Evolutionary conservation across 768 basidiomycete species (phyloP).

Genomic region (Pleurotus giganteus): DNA sequence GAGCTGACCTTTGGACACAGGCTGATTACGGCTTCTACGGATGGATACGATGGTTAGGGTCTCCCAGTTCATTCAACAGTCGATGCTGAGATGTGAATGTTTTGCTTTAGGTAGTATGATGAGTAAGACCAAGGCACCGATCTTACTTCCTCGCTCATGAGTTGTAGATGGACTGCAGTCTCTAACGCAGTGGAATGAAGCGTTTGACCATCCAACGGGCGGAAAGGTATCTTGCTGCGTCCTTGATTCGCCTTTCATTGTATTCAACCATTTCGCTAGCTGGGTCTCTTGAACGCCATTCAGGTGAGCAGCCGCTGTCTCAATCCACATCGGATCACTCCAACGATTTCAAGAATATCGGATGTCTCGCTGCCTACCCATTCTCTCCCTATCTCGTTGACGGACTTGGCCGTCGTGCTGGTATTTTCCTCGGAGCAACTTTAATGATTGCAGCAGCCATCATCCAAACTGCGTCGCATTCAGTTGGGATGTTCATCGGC

Average conservation of each 20-base stretch:
- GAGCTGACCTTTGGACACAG: background rate
- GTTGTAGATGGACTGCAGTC: slow-evolving; percentile 5
- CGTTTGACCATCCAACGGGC: slow-evolving; percentile 4
- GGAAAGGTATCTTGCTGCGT: background rate
- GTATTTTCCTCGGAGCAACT: slow-evolving; percentile 57
- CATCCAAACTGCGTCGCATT: slow-evolving; percentile 57
- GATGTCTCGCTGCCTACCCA: slow-evolving; percentile 55
- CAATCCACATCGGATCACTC: background rate
- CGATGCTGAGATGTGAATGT: slow-evolving; percentile 59
- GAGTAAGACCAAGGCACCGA: no score
- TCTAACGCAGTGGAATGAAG: slow-evolving; percentile 8
- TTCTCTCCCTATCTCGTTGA: slow-evolving; percentile 64
- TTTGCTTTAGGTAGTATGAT: slow-evolving; percentile 19
- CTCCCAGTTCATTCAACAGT: no score
- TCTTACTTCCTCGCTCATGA: background rate
- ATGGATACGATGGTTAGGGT: slow-evolving; percentile 12
- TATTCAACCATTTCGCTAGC: background rate
- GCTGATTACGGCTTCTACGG: slow-evolving; percentile 6
- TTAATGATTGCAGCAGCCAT: slow-evolving; percentile 60
- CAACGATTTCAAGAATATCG: slow-evolving; percentile 53
- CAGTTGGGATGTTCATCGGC: slow-evolving; percentile 65
- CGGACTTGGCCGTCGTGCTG: slow-evolving; percentile 53
- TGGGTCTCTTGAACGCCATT: slow-evolving; percentile 9
- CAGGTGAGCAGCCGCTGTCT: background rate
- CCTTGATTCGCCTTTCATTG: background rate